phyloP scores from a whole-genome alignment of 73 alveolate genomes.

The Strombidium stylifer region DNA sequence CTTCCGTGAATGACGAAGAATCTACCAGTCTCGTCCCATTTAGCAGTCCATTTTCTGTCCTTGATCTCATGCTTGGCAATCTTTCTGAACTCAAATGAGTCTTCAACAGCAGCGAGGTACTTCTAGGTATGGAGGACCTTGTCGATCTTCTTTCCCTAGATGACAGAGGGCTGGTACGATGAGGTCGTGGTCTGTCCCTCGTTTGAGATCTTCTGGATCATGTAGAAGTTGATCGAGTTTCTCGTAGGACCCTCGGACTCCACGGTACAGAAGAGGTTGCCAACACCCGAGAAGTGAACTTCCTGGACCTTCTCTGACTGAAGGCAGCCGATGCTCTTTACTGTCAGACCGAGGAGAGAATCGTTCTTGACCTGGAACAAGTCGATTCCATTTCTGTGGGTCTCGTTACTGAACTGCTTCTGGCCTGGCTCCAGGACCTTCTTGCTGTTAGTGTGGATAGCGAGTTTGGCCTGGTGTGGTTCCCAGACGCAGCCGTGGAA shows the following conservation, averaged over 20 bases:
- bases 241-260: constrained; percentile 5
- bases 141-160: not conserved
- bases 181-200: not conserved
- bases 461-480: constrained; percentile 34
- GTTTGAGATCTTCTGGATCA: not conserved
- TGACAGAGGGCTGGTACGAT: not conserved
- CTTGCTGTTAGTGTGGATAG: constrained; percentile 36
- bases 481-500: constrained; percentile 47
- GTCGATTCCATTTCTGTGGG: constrained; percentile 36
- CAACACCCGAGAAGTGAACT: constrained; percentile 9
- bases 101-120: constrained; percentile 18
- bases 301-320: constrained; percentile 11
- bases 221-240: constrained; percentile 18
- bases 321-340: constrained; percentile 25
- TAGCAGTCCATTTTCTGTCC: constrained; percentile 13
- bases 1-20: constrained; percentile 18
- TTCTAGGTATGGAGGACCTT: too few relatives aligned
- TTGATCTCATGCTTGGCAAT: constrained; percentile 23
- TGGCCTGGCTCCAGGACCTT: constrained; percentile 23
- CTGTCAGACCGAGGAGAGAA: constrained; percentile 18
- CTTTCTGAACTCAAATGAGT: constrained; percentile 41
- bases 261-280: constrained; percentile 9
- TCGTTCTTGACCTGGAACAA: constrained; percentile 34
- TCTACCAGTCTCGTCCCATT: constrained; percentile 58
- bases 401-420: constrained; percentile 36